Evolutionary conservation across 73 alveolate genomes (phyloP).

Genomic region (Paramecium primaurelia): DNA sequence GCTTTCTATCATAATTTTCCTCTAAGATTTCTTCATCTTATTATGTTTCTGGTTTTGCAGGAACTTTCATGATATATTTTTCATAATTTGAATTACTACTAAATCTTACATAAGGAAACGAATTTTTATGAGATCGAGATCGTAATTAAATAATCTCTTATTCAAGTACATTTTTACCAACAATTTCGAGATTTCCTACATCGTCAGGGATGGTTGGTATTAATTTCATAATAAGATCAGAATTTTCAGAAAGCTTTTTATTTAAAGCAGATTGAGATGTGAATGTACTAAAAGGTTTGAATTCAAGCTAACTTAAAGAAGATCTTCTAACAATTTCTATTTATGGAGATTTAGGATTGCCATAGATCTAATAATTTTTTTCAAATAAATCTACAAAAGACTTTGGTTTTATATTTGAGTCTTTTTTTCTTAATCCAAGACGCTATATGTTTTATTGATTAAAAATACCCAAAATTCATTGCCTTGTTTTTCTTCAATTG

Average conservation of each 20-base stretch:
- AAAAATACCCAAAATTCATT: constrained; percentile 37
- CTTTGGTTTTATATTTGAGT: neutral
- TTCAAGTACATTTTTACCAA: neutral
- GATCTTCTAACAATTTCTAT: constrained; percentile 18
- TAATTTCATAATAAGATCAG: neutral
- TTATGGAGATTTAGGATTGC: constrained; percentile 30
- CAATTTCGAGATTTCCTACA: neutral
- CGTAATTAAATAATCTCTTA: neutral
- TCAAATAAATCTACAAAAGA: neutral
- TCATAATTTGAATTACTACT: neutral
- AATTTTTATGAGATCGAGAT: neutral
- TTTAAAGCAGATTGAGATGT: neutral
- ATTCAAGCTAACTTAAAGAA: too few species aligned
- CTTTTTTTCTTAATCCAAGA: neutral
- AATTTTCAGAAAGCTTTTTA: constrained; percentile 36
- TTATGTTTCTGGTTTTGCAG: neutral
- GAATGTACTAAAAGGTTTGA: constrained; percentile 12
- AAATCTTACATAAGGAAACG: neutral
- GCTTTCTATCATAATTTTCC: constrained; percentile 18
- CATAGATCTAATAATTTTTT: neutral
- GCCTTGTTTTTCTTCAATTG: neutral
- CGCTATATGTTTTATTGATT: neutral
- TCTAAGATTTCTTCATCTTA: neutral
- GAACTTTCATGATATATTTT: neutral
- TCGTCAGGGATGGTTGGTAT: constrained; percentile 18